Conservation (phyloP, 768 basidiomycete genomes). For the Naganishia kalamii region DNA sequence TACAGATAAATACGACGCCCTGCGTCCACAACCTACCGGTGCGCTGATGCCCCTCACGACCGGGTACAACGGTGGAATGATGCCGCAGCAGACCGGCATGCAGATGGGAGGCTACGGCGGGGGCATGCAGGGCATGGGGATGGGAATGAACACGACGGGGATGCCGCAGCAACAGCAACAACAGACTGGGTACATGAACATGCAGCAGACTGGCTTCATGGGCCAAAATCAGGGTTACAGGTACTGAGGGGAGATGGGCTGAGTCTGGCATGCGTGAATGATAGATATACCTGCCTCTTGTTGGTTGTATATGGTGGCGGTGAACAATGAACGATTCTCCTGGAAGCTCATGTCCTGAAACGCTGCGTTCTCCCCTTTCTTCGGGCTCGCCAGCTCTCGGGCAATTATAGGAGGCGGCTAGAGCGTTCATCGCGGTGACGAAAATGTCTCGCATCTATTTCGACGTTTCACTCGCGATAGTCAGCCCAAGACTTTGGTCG, state of each 20-base stretch:
- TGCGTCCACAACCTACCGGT: conserved; percentile 41
- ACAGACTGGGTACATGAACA: conserved; percentile 27
- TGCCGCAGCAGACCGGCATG: conserved; percentile 39
- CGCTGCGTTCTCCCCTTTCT: too few species aligned
- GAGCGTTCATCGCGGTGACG: too few species aligned
- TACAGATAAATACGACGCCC: conserved; percentile 47
- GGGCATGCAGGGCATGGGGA: conserved; percentile 16
- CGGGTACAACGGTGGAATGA: conserved; percentile 42
- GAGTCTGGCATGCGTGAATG: too few species aligned
- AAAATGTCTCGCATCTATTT: not conserved
- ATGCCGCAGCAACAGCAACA: conserved; percentile 25
- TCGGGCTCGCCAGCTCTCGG: too few species aligned
- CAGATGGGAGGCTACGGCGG: not conserved
- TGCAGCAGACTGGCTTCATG: conserved; percentile 39
- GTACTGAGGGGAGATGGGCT: conserved; percentile 3
- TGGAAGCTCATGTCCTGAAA: too few species aligned
- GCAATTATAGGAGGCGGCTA: too few species aligned
- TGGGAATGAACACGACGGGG: conserved; percentile 22
- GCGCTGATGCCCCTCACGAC: conserved; percentile 40
- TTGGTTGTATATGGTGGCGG: too few species aligned
- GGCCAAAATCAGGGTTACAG: conserved; percentile 27
- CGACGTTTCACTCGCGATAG: not conserved
- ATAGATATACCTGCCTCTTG: too few species aligned
- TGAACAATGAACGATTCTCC: too few species aligned
- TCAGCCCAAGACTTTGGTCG: too few species aligned